Percentiles rank a stretch among this genome's conserved stretches.
Evolutionary conservation across 495 filamentous ascomycete species (phyloP).

Genomic region (Talaromyces trachyspermus): DNA sequence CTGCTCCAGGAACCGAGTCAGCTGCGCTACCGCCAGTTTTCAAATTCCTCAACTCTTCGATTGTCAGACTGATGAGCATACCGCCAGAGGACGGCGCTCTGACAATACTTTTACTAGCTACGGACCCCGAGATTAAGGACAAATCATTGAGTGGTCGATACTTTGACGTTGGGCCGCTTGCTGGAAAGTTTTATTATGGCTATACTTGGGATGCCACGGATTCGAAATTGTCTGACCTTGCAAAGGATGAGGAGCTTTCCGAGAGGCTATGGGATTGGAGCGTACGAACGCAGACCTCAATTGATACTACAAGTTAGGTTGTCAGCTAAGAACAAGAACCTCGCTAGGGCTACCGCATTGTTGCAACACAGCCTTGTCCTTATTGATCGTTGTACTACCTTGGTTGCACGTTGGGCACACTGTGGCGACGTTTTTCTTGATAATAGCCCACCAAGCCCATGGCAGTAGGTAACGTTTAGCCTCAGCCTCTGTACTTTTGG

Average conservation of each 20-base stretch:
- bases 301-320: not conserved
- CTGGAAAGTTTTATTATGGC: not conserved
- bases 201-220: not conserved
- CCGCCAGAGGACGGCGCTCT: not conserved
- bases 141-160: not conserved
- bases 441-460: too few relatives aligned
- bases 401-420: too few relatives aligned
- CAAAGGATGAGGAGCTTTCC: not conserved
- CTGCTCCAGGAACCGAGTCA: not conserved
- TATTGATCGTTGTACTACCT: too few relatives aligned
- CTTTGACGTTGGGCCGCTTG: not conserved
- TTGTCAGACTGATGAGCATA: not conserved
- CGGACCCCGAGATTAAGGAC: not conserved
- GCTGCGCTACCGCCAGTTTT: not conserved
- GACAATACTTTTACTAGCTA: not conserved
- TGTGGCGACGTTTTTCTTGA: too few relatives aligned
- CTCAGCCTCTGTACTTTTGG: too few relatives aligned
- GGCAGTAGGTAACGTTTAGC: too few relatives aligned
- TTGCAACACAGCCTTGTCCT: too few relatives aligned
- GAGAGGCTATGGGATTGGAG: not conserved
- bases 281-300: not conserved
- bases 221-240: not conserved
- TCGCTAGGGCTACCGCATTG: not conserved
- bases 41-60: not conserved
- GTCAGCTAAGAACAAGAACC: not conserved